phyloP scores from a whole-genome alignment of 345 rosid genomes.

The Lepidium africanum region DNA sequence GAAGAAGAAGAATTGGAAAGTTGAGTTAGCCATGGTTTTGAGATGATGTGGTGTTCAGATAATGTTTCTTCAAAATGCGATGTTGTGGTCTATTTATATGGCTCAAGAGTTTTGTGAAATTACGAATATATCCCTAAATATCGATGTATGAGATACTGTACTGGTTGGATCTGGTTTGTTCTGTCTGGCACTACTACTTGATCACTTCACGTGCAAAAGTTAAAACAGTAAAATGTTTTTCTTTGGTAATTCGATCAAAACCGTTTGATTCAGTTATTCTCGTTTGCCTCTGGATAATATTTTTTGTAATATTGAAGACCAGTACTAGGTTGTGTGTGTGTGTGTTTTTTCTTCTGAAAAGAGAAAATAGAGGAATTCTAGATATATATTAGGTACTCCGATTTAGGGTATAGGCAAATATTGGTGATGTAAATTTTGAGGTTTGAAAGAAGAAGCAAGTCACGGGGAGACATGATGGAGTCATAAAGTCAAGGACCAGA shows the following conservation, averaged over 20 bases:
- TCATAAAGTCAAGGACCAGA: not conserved
- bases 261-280: not conserved
- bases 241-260: not conserved
- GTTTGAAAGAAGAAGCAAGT: not conserved
- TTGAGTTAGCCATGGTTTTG: conserved; percentile 37
- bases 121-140: not conserved
- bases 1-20: conserved; percentile 29
- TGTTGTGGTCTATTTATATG: conserved; percentile 4
- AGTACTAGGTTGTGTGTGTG: too few species aligned
- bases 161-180: not conserved
- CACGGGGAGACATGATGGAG: not conserved
- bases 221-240: not conserved
- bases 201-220: not conserved
- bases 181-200: not conserved
- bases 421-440: not conserved
- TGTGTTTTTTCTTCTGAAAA: too few species aligned
- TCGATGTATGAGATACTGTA: not conserved
- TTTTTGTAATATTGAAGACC: too few species aligned
- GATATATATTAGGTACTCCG: too few species aligned
- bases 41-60: conserved; percentile 12
- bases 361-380: too few species aligned
- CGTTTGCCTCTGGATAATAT: not conserved
- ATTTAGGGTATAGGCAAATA: not conserved
- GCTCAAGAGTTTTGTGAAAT: not conserved
- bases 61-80: not conserved